These are phyloP conservation scores for Haematococcus sp. DNA, from an alignment of 139 green algal species.

Conservation along the genomic window DNA sequence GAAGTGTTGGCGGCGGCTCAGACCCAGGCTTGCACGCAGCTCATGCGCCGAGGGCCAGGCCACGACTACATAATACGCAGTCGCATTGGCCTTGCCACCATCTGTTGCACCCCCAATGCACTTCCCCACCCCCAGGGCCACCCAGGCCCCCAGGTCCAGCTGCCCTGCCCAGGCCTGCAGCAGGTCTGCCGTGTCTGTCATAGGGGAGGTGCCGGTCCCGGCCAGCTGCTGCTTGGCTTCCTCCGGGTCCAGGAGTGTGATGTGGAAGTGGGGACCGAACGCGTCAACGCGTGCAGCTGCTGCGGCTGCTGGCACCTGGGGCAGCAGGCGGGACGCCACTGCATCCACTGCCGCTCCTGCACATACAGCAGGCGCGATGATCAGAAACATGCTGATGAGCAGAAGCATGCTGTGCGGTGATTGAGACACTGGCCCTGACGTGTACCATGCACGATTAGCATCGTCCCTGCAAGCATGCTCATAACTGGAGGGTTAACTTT, in stretches of 20 bases:
- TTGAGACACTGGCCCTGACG: no score
- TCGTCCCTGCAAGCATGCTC: no score
- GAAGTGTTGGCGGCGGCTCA: constrained; percentile 17
- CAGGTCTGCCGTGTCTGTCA: background rate
- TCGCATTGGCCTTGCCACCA: background rate
- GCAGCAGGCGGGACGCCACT: constrained; percentile 1
- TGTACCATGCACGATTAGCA: no score
- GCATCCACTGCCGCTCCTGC: constrained; percentile 16
- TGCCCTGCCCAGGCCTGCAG: constrained; percentile 6
- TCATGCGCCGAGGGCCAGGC: constrained; percentile 13
- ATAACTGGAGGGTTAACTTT: no score
- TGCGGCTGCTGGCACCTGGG: background rate
- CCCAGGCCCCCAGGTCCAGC: constrained; percentile 4
- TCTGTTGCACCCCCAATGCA: background rate
- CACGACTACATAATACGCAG: background rate
- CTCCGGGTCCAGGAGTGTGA: constrained; percentile 23
- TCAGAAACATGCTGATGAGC: no score
- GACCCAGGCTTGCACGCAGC: constrained; percentile 2
- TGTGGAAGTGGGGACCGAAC: constrained; percentile 21
- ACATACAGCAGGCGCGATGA: no score
- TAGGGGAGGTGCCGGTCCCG: background rate
- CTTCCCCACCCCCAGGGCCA: constrained; percentile 15
- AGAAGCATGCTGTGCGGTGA: no score
- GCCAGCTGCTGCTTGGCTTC: constrained; percentile 18
- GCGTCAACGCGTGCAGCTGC: background rate